Evolutionary conservation across 1,139 yeast species (phyloP), one percentile per base, ranked within the genome.

Genomic region (Arxiozyma heterogenica): DNA sequence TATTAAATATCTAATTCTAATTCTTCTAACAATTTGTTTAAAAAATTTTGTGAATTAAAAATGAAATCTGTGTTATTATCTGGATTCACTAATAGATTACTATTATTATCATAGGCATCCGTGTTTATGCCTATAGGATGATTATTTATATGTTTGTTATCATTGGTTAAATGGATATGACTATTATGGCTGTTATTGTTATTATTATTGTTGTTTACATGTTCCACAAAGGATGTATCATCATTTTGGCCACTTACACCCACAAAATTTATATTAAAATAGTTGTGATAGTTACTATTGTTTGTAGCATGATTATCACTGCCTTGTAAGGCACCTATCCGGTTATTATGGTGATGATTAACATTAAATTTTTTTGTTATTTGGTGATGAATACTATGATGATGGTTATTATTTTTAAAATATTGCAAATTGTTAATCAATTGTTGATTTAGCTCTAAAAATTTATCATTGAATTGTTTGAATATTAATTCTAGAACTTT

Each of bases 401-500:
- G 23, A 41, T 25, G 18, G 15, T 50, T 20, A n/a, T 18, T 50
- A n/a, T 44, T 18, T 18, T 44, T 50, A 22, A 50, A 34, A 11
- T 25, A 39, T 44, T 45, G 25, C 20, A 50, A 44, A 44, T 45
- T 50, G 17, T 45, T 30, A 34, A 56, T 38, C 9, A 53, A 50
- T 43, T 52, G 54, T 43, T 27, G 51, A 27, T 51, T 54, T 51
- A 54, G 51, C 34, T 47, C 46, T 25, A 51, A 38, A 39, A 53
- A 51, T 20, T 54, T 53, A 18, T 60, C 59, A 51, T 63, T 62
- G 41, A 64, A 61, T 41, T 62, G 64, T 47, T 86, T 91, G 68
- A 88, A 88, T 62, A 88, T 74, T 11, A 84, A 81, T 64, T 84
- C 85, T 64, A 88, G 76, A 51, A 87, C 82, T 61, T 82, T 83